A percentile compares a stretch with the other conserved stretches of the same genome.
phyloP scores from a whole-genome alignment of 2,329 filamentous ascomycete genomes.

The Scytalidium sp. region DNA sequence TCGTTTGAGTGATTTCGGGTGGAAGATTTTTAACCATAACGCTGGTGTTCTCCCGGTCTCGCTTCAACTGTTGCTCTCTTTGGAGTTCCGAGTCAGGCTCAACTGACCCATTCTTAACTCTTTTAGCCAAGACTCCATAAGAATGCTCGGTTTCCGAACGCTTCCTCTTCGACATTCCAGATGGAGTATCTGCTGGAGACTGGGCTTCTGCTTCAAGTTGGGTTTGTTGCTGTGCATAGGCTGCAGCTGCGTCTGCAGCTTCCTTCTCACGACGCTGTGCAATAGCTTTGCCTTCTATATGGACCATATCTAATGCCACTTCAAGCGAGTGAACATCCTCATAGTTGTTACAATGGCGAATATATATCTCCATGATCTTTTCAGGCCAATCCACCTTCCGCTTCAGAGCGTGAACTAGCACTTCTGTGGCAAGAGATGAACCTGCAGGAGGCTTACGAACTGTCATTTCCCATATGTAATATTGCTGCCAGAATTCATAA shows the following conservation, averaged over 20 bases:
- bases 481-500: constrained; percentile 91
- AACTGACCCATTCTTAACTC: constrained; percentile 44
- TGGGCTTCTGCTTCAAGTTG: constrained; percentile 26
- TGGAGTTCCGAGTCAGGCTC: constrained; percentile 33
- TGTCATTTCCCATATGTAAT: constrained; percentile 85
- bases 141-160: constrained; percentile 51
- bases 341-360: constrained; percentile 85
- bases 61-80: constrained; percentile 51
- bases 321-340: constrained; percentile 76
- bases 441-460: constrained; percentile 38
- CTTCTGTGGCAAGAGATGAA: constrained; percentile 71
- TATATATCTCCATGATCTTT: constrained; percentile 69
- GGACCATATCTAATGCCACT: constrained; percentile 68
- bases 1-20: constrained; percentile 62
- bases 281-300: constrained; percentile 64
- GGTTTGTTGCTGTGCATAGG: constrained; percentile 38
- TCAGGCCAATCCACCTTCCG: constrained; percentile 73
- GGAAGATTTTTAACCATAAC: constrained; percentile 80
- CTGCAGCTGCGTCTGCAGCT: constrained; percentile 55
- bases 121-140: constrained; percentile 60
- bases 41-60: constrained; percentile 88
- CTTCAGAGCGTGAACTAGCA: constrained; percentile 69
- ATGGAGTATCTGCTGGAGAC: constrained; percentile 10
- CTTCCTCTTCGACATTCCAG: constrained; percentile 64
- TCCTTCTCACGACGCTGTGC: constrained; percentile 64